Conservation (phyloP, 2,329 filamentous ascomycete species). For the Aureobasidium sp. region DNA sequence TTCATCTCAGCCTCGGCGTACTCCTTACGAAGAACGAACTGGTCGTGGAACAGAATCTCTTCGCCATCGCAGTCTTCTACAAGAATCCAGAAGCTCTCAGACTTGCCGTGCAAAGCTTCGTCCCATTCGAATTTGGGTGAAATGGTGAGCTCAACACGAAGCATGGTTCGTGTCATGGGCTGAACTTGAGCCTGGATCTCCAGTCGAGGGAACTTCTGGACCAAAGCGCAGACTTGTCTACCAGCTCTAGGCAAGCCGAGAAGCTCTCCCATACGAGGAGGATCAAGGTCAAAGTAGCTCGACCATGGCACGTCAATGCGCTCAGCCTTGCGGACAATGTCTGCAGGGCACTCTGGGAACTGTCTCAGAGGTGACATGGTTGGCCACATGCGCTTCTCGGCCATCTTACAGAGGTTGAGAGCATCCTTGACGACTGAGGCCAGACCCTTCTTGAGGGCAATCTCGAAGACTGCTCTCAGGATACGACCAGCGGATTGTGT, state of each 20-base stretch:
- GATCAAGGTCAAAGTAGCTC: slow-evolving; percentile 92
- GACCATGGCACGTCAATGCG: slow-evolving; percentile 89
- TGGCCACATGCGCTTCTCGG: slow-evolving; percentile 98
- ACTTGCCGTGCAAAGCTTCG: slow-evolving; percentile 72
- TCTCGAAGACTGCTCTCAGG: slow-evolving; percentile 90
- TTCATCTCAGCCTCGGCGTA: slow-evolving; percentile 80
- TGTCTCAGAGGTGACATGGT: slow-evolving; percentile 95
- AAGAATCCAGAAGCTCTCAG: slow-evolving; percentile 93
- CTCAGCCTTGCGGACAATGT: slow-evolving; percentile 87
- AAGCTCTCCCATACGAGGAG: slow-evolving; percentile 91
- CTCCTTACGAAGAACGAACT: slow-evolving; percentile 83
- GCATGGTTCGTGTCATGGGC: slow-evolving; percentile 87
- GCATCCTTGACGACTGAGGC: slow-evolving; percentile 85
- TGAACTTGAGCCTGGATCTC: slow-evolving; percentile 91
- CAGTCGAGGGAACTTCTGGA: slow-evolving; percentile 86
- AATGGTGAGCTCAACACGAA: slow-evolving; percentile 82
- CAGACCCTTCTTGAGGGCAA: slow-evolving; percentile 95
- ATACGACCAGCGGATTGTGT: slow-evolving; percentile 97
- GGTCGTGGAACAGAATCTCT: slow-evolving; percentile 89
- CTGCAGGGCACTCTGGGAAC: slow-evolving; percentile 71
- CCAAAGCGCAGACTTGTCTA: slow-evolving; percentile 72
- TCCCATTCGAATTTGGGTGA: slow-evolving; percentile 97
- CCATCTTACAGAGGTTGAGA: slow-evolving; percentile 95
- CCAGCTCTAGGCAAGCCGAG: slow-evolving; percentile 85
- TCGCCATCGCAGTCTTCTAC: slow-evolving; percentile 97